phyloP scores from a whole-genome alignment of 1,139 yeast species.

The Schizosaccharomyces versatilis region DNA sequence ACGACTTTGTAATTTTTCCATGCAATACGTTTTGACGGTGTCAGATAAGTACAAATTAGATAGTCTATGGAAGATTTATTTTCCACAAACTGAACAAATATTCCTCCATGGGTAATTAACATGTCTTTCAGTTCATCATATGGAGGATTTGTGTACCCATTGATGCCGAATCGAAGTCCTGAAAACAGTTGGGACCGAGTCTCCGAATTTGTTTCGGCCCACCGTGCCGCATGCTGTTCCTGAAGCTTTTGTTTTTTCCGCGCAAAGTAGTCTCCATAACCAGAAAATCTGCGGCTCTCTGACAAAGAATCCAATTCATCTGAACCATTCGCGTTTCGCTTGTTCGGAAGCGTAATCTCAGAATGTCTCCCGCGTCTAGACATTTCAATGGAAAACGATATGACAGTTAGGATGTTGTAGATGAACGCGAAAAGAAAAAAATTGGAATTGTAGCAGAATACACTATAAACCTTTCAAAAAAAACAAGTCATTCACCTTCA shows the following conservation, averaged over 20 bases:
- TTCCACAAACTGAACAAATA: constrained; percentile 41
- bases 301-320: too few relatives aligned
- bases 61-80: constrained; percentile 64
- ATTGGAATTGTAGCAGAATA: too few relatives aligned
- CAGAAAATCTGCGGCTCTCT: constrained; percentile 31
- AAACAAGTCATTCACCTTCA: too few relatives aligned
- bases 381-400: too few relatives aligned
- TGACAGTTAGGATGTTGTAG: too few relatives aligned
- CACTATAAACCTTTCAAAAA: too few relatives aligned
- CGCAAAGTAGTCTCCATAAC: constrained; percentile 42
- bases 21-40: constrained; percentile 51
- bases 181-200: constrained; percentile 27
- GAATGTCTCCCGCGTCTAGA: too few relatives aligned
- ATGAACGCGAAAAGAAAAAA: too few relatives aligned
- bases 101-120: constrained; percentile 62
- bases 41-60: constrained; percentile 48
- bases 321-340: too few relatives aligned
- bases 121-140: constrained; percentile 46
- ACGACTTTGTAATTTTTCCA: constrained; percentile 54
- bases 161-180: constrained; percentile 34
- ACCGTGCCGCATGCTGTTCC: constrained; percentile 27
- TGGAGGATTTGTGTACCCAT: constrained; percentile 71
- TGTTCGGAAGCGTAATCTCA: too few relatives aligned
- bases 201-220: constrained; percentile 12
- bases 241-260: constrained; percentile 50